phyloP scores from a whole-genome alignment of 1,284 basidiomycete species.

The Puccinia coronata region DNA sequence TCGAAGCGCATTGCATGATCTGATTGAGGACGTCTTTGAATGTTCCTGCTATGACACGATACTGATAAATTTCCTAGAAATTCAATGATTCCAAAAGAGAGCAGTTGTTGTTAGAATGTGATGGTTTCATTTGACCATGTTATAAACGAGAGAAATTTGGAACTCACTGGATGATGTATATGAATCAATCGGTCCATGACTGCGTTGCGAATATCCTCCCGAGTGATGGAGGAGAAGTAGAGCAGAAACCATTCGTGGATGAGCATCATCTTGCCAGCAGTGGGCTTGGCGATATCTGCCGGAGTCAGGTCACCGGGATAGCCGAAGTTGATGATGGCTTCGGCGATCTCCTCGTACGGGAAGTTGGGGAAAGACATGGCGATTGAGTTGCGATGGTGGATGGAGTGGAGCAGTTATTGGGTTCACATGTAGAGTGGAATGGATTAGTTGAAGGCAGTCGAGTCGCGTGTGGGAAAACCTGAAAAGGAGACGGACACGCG shows the following conservation, averaged over 20 bases:
- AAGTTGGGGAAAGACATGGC: conserved; percentile 23
- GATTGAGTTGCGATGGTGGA: background rate
- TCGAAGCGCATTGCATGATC: conserved; percentile 44
- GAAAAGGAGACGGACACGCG: too few species aligned
- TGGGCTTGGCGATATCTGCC: conserved; percentile 23
- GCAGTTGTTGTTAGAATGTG: background rate
- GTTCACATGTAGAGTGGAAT: too few species aligned
- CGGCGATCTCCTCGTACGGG: conserved; percentile 17
- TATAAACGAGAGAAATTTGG: background rate
- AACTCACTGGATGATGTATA: conserved; percentile 29
- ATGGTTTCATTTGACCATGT: background rate
- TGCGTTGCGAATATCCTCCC: conserved; percentile 13
- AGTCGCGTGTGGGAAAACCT: too few species aligned
- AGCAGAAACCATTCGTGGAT: conserved; percentile 30
- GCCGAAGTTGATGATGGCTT: conserved; percentile 26
- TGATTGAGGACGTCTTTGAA: conserved; percentile 39
- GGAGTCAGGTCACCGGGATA: conserved; percentile 5
- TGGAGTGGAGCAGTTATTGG: too few species aligned
- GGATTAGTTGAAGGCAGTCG: background rate
- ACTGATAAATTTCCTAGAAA: conserved; percentile 37
- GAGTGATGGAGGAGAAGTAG: conserved; percentile 17
- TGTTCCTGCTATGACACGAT: conserved; percentile 27
- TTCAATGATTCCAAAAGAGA: background rate
- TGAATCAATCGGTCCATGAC: conserved; percentile 17
- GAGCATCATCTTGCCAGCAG: background rate